A percentile compares a stretch with the other conserved stretches of the same genome.
These are phyloP conservation scores for Colletotrichum eleusines DNA, from an alignment of 2,329 filamentous ascomycete genomes.

Conservation along the genomic window DNA sequence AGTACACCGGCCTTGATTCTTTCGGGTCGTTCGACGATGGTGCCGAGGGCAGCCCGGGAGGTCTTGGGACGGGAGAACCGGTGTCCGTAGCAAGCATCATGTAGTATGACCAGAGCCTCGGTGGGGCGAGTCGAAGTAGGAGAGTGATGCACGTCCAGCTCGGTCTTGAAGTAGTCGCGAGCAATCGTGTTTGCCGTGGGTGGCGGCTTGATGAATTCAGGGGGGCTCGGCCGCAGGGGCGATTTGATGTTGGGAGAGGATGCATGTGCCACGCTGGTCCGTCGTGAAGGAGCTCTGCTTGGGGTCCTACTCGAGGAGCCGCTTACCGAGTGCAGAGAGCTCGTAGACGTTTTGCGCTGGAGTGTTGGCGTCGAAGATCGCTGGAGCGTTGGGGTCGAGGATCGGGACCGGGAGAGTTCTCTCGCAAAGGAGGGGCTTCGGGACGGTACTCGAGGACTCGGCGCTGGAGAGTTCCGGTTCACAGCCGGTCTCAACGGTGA, in stretches of 20 bases:
- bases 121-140: conserved; percentile 55
- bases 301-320: conserved; percentile 48
- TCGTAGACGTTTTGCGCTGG: conserved; percentile 68
- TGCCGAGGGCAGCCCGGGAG: conserved; percentile 75
- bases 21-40: conserved; percentile 94
- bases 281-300: conserved; percentile 57
- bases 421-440: conserved; percentile 58
- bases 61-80: conserved; percentile 87
- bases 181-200: conserved; percentile 71
- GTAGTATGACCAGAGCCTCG: conserved; percentile 85
- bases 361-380: conserved; percentile 60
- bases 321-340: conserved; percentile 65
- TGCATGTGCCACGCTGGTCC: conserved; percentile 61
- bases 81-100: conserved; percentile 96
- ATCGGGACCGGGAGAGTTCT: conserved; percentile 55
- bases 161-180: conserved; percentile 75
- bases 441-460: conserved; percentile 53
- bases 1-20: conserved; percentile 86
- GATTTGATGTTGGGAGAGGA: conserved; percentile 58
- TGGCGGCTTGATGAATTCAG: conserved; percentile 53
- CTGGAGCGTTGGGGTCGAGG: conserved; percentile 62
- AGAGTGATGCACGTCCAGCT: conserved; percentile 73
- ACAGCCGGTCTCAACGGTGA: conserved; percentile 54
- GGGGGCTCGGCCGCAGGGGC: conserved; percentile 51
- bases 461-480: conserved; percentile 54